Base-by-base conservation (phyloP, 495 filamentous ascomycete genomes). In the Physcia stellaris region DNA sequence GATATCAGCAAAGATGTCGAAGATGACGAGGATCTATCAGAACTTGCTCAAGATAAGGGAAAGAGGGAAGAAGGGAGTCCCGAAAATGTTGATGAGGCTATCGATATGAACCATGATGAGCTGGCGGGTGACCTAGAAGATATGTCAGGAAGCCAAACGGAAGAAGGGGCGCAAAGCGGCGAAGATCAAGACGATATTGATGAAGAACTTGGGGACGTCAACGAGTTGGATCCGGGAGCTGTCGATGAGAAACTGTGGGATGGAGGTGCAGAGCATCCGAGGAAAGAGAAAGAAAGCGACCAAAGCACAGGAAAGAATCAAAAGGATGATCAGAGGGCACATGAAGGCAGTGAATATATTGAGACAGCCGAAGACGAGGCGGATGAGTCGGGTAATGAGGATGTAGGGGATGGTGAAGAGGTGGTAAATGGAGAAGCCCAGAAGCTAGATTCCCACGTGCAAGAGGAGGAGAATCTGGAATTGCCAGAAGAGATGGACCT, bases 201-300 rank as follows among this genome's bases (percentile, higher is more conserved):
- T 42, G 87, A 94, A 50, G 82, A 94, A 60, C 67, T 77, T 6
- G 92, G 86, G 4, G 78, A 82, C 53, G 84, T 98, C 4, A 80
- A 94, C 64, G 84, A 87, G 47, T 64, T 93, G 15, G 86, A 92
- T 47, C 77, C 83, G 5, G 79, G 75, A 13, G 84, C 86, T 12
- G 79, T 98, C 1, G 90, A 98, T 55, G 90, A 98, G 60, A 96
- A 95, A 63, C 79, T 95, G 64, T 98, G 90, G 90, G 86, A 96
- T 58, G 86, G 81, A 6, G 73, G 72, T 30, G 74, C 70, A 13
- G 79, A 84, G 35, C 79, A 86, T 12, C 65, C 79, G 21, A 77
- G 85, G 37, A 87, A 88, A 48, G 83, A 94, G 32, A 81, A 74
- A 39, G 63, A 77, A 35, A 60, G 79, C 24, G 60, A 74, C 17